Evolutionary conservation across 2,329 filamentous ascomycete species (phyloP).

Genomic region (Neocucurbitaria cava): DNA sequence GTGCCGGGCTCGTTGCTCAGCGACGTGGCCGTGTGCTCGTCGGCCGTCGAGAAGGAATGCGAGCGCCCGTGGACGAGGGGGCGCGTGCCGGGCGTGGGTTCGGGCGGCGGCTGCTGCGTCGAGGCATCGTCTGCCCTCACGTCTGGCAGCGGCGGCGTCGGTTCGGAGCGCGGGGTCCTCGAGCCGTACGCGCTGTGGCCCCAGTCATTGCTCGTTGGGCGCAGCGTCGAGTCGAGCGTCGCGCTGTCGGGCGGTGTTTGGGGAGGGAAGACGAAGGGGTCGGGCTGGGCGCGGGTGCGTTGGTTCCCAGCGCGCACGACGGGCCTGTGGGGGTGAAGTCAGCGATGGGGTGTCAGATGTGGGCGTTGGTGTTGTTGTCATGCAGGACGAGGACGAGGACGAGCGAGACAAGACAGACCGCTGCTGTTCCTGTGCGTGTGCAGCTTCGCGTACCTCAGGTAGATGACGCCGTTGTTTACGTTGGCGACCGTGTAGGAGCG

Average conservation of each 20-base stretch:
- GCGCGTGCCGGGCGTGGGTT: constrained; percentile 24
- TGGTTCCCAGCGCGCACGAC: constrained; percentile 46
- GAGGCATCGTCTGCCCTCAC: constrained; percentile 26
- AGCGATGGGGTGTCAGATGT: constrained; percentile 12
- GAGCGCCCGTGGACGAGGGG: constrained; percentile 58
- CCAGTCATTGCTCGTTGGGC: constrained; percentile 47
- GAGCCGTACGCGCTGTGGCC: constrained; percentile 46
- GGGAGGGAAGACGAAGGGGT: constrained; percentile 49
- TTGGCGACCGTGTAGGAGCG: constrained; percentile 57
- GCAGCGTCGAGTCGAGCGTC: constrained; percentile 36
- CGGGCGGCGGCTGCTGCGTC: constrained; percentile 19
- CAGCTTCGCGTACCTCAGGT: constrained; percentile 53
- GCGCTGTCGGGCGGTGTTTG: constrained; percentile 49
- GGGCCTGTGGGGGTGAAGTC: constrained; percentile 36
- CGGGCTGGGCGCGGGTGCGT: constrained; percentile 40
- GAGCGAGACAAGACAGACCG: neutral
- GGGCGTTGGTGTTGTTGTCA: too few species aligned
- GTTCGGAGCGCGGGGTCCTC: constrained; percentile 38
- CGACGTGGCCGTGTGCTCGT: constrained; percentile 61
- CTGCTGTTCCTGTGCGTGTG: neutral
- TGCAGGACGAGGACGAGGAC: too few species aligned
- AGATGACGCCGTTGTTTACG: constrained; percentile 57
- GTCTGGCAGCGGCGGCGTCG: constrained; percentile 26
- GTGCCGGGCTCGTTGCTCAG: constrained; percentile 68
- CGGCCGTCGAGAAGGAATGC: constrained; percentile 78